Evolutionary conservation across 768 basidiomycete species (phyloP), one percentile per base, ranked within the genome.

Genomic region (Leccinum variicolor): DNA sequence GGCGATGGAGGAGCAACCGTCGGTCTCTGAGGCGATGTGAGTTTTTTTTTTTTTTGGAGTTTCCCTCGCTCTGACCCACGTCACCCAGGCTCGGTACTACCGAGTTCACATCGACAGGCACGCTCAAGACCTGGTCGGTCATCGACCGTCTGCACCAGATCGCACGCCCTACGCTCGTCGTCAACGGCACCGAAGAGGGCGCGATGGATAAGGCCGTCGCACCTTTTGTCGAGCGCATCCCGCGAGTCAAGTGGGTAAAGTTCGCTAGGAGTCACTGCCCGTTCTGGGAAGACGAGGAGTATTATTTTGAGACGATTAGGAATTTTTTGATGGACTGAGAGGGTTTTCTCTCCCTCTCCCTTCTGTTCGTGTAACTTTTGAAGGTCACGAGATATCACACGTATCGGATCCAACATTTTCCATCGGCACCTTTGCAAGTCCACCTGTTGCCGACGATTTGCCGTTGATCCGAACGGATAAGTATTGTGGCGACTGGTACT

Each of bases 51-150:
- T 41, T 5, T 41, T 19, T 1, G 3, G 6, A 23, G 0, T 8
- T 11, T 8, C 4, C 17, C 14, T 0, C 11, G 0, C 33, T 11
- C 54, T 61, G 52, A 28, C 34, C 36, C 10, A 21, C 23, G 21
- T n/a, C 2, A 31, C 31, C 3, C 11, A 64, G 60, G 55, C 29
- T 55, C 26, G 51, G 63, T 33, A 14, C 69, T 2, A 67, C 70
- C 9, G 73, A 74, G 57, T 76, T 76, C 63, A 60, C 65, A 51
- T 67, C 73, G 14, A 75, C 74, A 7, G 76, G 76, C 1, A 65
- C 74, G 4, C 59, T 82, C 39, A 75, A 75, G 63, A 60, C 68
- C 2, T 84, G 82, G 82, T 66, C 73, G 2, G 74, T 81, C 50
- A 65, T 80, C 8, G 75, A 77, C 34, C 72, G 75, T 17, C 62